Percentiles rank a stretch among this genome's conserved stretches.
Conservation (phyloP, 495 filamentous ascomycete genomes). For the Tuber umbilicatum region DNA sequence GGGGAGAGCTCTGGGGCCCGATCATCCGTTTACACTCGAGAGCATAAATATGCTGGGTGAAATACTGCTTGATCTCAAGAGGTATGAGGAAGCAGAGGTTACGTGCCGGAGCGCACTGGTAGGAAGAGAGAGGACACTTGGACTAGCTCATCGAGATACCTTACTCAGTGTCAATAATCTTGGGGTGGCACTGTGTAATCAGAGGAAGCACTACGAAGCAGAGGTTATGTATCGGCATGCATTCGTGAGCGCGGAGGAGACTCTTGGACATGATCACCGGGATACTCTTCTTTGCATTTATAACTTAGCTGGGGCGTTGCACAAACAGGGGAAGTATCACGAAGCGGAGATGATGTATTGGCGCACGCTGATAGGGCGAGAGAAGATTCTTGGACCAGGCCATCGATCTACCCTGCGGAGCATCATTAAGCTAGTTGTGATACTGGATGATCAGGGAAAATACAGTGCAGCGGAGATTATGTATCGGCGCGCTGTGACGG, state of each 20-base stretch:
- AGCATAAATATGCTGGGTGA: no score
- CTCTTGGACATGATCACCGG: neutral
- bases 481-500: neutral
- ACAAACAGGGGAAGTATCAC: constrained; percentile 13
- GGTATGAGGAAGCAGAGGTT: constrained; percentile 31
- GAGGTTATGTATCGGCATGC: neutral
- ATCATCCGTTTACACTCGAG: no score
- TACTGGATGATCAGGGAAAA: neutral
- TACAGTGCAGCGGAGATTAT: neutral
- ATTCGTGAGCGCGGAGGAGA: neutral
- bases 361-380: no score
- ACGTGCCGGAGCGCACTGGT: neutral
- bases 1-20: no score
- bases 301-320: constrained; percentile 24
- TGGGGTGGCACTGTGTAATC: neutral
- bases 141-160: neutral
- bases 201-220: neutral
- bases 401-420: constrained; percentile 13
- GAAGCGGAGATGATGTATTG: no score
- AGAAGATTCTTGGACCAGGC: constrained; percentile 15
- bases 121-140: neutral
- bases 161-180: neutral
- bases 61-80: no score
- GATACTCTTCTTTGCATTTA: constrained; percentile 20
- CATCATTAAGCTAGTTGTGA: neutral